phyloP scores from a whole-genome alignment of 805 yeast species.

The Kuraishia floccosa region DNA sequence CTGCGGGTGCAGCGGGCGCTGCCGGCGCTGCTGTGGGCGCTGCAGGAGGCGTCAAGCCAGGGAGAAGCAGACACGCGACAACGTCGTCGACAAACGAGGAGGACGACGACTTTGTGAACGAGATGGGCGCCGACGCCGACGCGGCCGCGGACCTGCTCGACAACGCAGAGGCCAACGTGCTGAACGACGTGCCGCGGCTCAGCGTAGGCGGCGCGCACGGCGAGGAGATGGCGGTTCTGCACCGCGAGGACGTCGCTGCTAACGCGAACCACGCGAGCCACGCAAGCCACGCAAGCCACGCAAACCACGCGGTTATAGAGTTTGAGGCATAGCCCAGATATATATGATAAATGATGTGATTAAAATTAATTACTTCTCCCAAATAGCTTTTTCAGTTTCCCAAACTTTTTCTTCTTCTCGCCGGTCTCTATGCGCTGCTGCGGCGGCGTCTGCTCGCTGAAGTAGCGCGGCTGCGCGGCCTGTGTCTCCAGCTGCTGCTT shows the following conservation, averaged over 20 bases:
- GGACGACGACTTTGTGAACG: constrained; percentile 17
- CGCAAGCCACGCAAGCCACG: constrained; percentile 2
- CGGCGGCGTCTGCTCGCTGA: constrained; percentile 9
- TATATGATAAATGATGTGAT: too few relatives aligned
- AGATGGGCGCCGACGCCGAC: neutral
- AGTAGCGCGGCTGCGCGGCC: constrained; percentile 9
- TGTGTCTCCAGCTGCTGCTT: constrained; percentile 1
- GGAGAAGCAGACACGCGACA: constrained; percentile 2
- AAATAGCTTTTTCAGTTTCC: constrained; percentile 21
- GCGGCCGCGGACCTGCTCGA: constrained; percentile 8
- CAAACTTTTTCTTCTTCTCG: constrained; percentile 20
- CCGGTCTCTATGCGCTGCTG: constrained; percentile 4
- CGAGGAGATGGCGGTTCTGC: constrained; percentile 10
- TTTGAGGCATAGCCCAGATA: too few relatives aligned
- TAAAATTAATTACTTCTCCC: constrained; percentile 14
- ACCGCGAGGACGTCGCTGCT: too few relatives aligned
- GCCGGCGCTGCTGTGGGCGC: too few relatives aligned
- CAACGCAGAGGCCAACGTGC: neutral
- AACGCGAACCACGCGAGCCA: too few relatives aligned
- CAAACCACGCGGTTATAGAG: too few relatives aligned
- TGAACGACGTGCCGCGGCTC: constrained; percentile 10
- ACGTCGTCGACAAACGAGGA: constrained; percentile 5
- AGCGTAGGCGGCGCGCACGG: too few relatives aligned
- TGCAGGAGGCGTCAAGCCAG: constrained; percentile 36
- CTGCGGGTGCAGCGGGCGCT: too few relatives aligned